Base-by-base conservation (phyloP, 2,329 filamentous ascomycete genomes). In the Orbilia ellipsospora region DNA sequence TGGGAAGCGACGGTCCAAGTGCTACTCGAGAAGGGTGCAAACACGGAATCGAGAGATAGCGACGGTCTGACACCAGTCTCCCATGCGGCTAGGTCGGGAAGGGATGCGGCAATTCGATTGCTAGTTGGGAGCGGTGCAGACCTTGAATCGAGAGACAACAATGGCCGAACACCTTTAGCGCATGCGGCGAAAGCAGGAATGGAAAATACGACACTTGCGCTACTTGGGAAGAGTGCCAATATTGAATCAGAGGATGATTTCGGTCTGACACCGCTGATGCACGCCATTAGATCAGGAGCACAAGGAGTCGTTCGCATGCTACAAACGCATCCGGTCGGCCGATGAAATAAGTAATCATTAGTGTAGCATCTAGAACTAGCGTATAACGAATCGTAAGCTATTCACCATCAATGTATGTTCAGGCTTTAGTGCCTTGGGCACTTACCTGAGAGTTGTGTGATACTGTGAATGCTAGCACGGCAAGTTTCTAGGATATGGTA, bases 261-360 rank as follows among this genome's bases (percentile, higher is more conserved):
- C 44, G 77, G 77, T 26, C 77, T 77, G 7, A 80, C 77, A 28
- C 79, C 79, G 8, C 60, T 81, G 18, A 77, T 77, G 20, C 77
- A 78, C 40, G 80, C 80, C 63, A 77, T 73, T 26, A 54, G 66
- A 48, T 68, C 57, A 6, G 78, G 78, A 4, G 62, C 77, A 51
- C 44, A 54, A 26, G 44, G 31, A n/a, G 63, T 77, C 20, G 78
- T 79, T 16, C 26, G 55, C 31, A 42, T 77, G 16, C 64, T 80
- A 2, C 23, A 23, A 4, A 23, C 2, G 23, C 23, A 23, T 23
- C 23, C 23, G 23, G 2, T 23, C 2, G 23, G 23, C 4, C 23
- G 23, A 4, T 23, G 23, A 23, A 23, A 4, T 23, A 23, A 23
- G 23, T 23, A 23, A 23, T 23, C 4, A 23, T 23, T 4, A 23